These are phyloP conservation scores for Striga asiatica DNA, from an alignment of 257 asterid genomes.

Conservation along the genomic window DNA sequence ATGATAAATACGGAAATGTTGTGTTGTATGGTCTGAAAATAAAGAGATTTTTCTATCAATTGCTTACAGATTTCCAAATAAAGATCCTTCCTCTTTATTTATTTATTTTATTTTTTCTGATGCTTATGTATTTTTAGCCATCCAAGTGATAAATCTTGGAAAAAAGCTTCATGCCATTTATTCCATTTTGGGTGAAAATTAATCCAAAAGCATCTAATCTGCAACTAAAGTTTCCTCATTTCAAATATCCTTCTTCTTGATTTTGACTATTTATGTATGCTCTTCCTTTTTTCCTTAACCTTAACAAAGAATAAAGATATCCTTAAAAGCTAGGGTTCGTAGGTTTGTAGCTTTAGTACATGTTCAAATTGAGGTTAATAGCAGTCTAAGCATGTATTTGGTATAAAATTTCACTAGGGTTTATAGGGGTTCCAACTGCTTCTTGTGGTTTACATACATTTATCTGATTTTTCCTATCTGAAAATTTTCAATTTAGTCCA, in stretches of 20 bases:
- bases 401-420: conserved; percentile 23
- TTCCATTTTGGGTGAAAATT: too few species aligned
- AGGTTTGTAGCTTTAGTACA: neutral
- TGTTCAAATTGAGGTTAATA: conserved; percentile 6
- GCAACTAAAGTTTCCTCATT: too few species aligned
- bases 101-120: conserved; percentile 2
- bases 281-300: conserved; percentile 11
- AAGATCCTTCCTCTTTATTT: neutral
- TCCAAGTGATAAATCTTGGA: too few species aligned
- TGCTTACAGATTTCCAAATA: conserved; percentile 6
- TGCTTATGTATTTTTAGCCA: neutral
- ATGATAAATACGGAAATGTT: conserved; percentile 32
- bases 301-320: neutral
- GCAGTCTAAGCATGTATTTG: conserved; percentile 5
- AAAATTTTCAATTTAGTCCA: neutral
- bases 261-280: neutral
- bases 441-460: conserved; percentile 19
- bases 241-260: too few species aligned
- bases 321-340: conserved; percentile 26
- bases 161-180: too few species aligned
- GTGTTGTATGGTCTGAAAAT: conserved; percentile 37
- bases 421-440: neutral
- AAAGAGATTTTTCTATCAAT: conserved; percentile 32
- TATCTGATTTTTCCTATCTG: neutral
- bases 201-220: too few species aligned